phyloP scores from a whole-genome alignment of 805 yeast species.

The Clavispora vitiphila region DNA sequence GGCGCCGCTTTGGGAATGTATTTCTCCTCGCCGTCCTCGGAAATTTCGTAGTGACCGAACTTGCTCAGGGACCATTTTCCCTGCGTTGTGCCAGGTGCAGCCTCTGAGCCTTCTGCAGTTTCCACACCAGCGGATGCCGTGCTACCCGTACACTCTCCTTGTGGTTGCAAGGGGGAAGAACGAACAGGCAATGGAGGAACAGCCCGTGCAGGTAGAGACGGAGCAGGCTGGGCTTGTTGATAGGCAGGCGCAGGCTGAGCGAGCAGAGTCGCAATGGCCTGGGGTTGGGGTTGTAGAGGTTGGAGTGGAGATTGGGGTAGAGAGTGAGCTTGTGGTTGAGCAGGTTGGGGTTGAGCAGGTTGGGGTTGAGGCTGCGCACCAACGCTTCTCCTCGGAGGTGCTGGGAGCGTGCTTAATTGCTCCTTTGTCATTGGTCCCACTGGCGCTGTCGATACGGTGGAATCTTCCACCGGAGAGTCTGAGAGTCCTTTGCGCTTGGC shows the following conservation, averaged over 20 bases:
- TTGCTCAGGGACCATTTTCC: not conserved
- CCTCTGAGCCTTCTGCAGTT: too few relatives aligned
- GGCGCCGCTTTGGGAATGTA: slow-evolving; percentile 21
- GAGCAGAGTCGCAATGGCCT: too few relatives aligned
- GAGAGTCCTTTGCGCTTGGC: slow-evolving; percentile 21
- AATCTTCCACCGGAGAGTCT: not conserved
- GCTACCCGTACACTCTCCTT: too few relatives aligned
- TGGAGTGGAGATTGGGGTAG: slow-evolving; percentile 3
- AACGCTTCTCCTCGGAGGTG: slow-evolving; percentile 43
- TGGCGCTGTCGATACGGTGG: slow-evolving; percentile 6
- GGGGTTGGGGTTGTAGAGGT: slow-evolving; percentile 1
- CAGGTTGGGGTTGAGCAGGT: slow-evolving; percentile 1
- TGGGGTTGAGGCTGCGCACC: slow-evolving; percentile 10
- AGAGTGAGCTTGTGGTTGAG: not conserved
- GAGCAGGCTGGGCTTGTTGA: not conserved
- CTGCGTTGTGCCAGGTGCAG: too few relatives aligned
- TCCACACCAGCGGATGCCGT: too few relatives aligned
- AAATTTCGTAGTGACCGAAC: not conserved
- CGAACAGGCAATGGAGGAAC: not conserved
- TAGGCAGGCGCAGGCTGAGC: too few relatives aligned
- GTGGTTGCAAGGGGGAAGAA: not conserved
- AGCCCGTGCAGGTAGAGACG: not conserved
- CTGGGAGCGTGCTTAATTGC: slow-evolving; percentile 31
- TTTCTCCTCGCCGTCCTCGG: not conserved
- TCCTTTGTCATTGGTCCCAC: slow-evolving; percentile 12